Evolutionary conservation across 352 stramenopile species (phyloP), one percentile per base, ranked within the genome.

Genomic region (Halophytophthora polymorphica): DNA sequence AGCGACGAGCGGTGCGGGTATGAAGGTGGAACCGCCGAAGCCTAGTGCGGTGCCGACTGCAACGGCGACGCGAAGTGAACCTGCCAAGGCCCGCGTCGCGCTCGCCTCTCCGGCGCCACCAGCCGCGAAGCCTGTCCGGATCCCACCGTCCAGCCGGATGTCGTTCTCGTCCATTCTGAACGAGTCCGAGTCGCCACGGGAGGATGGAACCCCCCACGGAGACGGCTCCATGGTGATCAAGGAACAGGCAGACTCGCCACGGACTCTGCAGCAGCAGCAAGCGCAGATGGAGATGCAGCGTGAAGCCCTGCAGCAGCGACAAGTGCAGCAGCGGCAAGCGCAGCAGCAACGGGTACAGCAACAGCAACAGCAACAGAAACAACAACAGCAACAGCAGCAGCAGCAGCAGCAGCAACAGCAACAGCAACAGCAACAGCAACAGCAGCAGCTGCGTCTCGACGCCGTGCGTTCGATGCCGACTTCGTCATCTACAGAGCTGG

Each of bases 101-200:
- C 45, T 70, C 28, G 60, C 46, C 18, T 49, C 42, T 2, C 58
- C 63, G 47, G 50, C 44, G 14, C 48, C 45, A 22, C 58, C 50
- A 34, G 41, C 52, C 19, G 42, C 64, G 17, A 55, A 67, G 23
- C 48, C 64, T 47, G 57, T 73, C 45, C 59, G 64, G 4, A 31
- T 31, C 25, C 25, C 25, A 8, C 25, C 25, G 8, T 31, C 54
- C 14, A 94, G 83, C 54, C 68, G 82, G n/a, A 95, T 95, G 84
- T 95, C 84, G 35, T 95, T 95, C 38, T 93, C 82, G 23, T 95
- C 84, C 3, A 95, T 95, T 48, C 44, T 95, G 46, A 95, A 95
- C 46, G 78, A 95, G 22, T 88, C 79, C 2, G 79, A 93, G 56
- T 90, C 77, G n/a, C 78, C 78, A 35, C 65, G 77, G 19, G 77